These are phyloP conservation scores for Pisolithus tinctorius DNA, from an alignment of 768 basidiomycete species.

Conservation along the genomic window DNA sequence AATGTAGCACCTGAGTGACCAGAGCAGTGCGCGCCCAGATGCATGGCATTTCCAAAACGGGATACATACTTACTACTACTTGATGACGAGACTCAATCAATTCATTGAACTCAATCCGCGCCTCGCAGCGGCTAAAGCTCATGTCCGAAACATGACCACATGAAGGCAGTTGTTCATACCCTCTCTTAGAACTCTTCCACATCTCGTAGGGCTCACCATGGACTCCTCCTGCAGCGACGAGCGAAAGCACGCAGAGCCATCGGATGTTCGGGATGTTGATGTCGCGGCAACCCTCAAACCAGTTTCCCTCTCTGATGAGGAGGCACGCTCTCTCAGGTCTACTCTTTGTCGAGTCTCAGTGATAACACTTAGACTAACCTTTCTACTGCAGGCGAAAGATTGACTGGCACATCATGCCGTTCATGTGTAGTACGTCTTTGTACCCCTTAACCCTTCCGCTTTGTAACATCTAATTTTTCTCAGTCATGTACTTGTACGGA, in stretches of 20 bases:
- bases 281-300: slow-evolving; percentile 51
- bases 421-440: slow-evolving; percentile 66
- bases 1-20: no score
- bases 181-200: no score
- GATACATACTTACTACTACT: no score
- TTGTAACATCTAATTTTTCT: slow-evolving; percentile 6
- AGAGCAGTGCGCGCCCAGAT: no score
- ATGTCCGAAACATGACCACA: no score
- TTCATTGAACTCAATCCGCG: no score
- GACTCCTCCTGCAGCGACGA: no score
- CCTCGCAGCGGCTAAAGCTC: no score
- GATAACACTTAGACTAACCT: not conserved
- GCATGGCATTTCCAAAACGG: not conserved
- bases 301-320: slow-evolving; percentile 39
- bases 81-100: no score
- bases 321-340: slow-evolving; percentile 48
- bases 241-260: not conserved
- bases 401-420: slow-evolving; percentile 68
- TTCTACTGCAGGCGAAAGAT: slow-evolving; percentile 53
- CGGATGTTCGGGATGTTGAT: slow-evolving; percentile 40
- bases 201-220: no score
- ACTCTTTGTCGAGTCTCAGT: slow-evolving; percentile 2
- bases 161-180: no score
- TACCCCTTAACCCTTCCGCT: not conserved
- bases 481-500: slow-evolving; percentile 63